A percentile compares a stretch with the other conserved stretches of the same genome.
Evolutionary conservation across 225 moss, liverwort and hornwort genomes (phyloP).

Genomic region (Sphagnum tenellum): DNA sequence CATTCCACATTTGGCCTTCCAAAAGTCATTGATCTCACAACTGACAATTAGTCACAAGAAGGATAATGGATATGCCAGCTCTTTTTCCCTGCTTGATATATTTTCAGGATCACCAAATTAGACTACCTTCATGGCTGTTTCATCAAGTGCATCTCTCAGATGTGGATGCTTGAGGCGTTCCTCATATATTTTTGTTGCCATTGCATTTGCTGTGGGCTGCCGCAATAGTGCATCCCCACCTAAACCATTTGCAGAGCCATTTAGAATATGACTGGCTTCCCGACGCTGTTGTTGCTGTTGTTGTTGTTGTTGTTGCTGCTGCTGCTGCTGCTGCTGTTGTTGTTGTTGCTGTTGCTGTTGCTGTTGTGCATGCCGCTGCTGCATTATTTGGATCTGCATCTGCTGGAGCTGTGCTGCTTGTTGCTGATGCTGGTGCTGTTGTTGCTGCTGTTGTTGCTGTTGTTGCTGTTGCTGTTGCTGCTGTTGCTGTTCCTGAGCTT

Average conservation of each 20-base stretch:
- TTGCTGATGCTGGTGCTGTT: slow-evolving; percentile 28
- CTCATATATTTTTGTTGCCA: slow-evolving; percentile 99
- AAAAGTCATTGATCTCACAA: too few species aligned
- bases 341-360: too few species aligned
- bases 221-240: slow-evolving; percentile 79
- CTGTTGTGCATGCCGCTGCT: too few species aligned
- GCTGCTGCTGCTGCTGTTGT: slow-evolving; percentile 13
- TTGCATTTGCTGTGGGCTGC: slow-evolving; percentile 93
- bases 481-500: slow-evolving; percentile 65
- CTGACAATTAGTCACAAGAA: too few species aligned
- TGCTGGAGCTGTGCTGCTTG: too few species aligned
- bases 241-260: slow-evolving; percentile 86
- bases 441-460: slow-evolving; percentile 32
- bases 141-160: slow-evolving; percentile 86
- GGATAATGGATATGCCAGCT: too few species aligned
- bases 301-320: slow-evolving; percentile 33
- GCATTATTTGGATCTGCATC: slow-evolving; percentile 17
- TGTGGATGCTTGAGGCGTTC: slow-evolving; percentile 96
- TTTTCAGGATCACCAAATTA: too few species aligned
- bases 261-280: slow-evolving; percentile 72
- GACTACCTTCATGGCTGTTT: slow-evolving; percentile 92
- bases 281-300: slow-evolving; percentile 54
- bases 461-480: too few species aligned
- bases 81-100: too few species aligned
- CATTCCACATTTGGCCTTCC: too few species aligned